Percentiles rank a stretch among this genome's conserved stretches.
These are phyloP conservation scores for Citrus glauca DNA, from an alignment of 345 rosid genomes.

Conservation along the genomic window DNA sequence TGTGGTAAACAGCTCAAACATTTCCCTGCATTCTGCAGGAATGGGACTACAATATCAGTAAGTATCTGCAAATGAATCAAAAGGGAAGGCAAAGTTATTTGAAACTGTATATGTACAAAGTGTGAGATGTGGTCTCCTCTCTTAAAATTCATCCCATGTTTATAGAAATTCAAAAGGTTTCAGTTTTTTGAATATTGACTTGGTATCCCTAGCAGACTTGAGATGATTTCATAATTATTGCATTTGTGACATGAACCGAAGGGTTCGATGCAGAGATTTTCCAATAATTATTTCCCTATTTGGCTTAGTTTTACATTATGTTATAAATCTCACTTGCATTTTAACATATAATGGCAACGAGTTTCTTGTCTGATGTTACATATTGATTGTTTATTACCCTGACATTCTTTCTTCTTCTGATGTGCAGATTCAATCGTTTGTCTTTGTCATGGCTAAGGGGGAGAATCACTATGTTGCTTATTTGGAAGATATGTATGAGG, in stretches of 20 bases:
- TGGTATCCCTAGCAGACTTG: background rate
- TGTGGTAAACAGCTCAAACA: slow-evolving; percentile 95
- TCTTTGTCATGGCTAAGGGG: slow-evolving; percentile 88
- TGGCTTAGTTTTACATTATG: background rate
- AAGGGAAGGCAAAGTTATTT: background rate
- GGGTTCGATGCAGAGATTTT: background rate
- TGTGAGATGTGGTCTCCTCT: background rate
- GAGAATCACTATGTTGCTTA: slow-evolving; percentile 79
- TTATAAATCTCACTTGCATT: background rate
- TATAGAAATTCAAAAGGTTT: background rate
- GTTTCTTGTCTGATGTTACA: background rate
- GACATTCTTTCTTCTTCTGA: slow-evolving; percentile 13
- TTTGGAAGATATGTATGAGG: slow-evolving; percentile 98
- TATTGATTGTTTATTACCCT: slow-evolving; percentile 13
- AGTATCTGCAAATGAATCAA: slow-evolving; percentile 22
- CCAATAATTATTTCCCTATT: background rate
- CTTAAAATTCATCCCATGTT: background rate
- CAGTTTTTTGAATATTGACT: background rate
- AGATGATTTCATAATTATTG: background rate
- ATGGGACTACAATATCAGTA: slow-evolving; percentile 78
- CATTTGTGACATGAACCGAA: background rate
- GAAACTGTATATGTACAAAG: background rate
- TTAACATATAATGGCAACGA: background rate
- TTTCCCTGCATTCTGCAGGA: slow-evolving; percentile 80
- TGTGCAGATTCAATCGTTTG: slow-evolving; percentile 81